These are phyloP conservation scores for Lactifluus hygrophoroides DNA, from an alignment of 768 basidiomycete genomes.

Conservation along the genomic window DNA sequence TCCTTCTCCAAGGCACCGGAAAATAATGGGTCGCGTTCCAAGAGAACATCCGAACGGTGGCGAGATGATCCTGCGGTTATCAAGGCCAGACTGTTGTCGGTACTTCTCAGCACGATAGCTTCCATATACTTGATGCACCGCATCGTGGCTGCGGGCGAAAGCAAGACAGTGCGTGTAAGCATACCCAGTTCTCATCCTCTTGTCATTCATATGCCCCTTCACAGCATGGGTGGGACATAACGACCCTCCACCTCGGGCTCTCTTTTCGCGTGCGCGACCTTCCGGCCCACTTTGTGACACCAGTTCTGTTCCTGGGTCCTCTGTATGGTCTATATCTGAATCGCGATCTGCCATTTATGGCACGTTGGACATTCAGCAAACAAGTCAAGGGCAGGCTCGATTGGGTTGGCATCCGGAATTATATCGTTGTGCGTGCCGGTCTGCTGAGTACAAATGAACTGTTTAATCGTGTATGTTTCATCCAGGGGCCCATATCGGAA, in stretches of 20 bases:
- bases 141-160: constrained; percentile 31
- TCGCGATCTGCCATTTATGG: constrained; percentile 46
- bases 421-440: constrained; percentile 37
- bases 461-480: neutral
- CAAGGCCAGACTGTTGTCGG: constrained; percentile 64
- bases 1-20: constrained; percentile 33
- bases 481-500: constrained; percentile 85
- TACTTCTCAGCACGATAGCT: constrained; percentile 48
- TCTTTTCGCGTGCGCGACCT: constrained; percentile 22
- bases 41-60: constrained; percentile 41
- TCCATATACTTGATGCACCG: constrained; percentile 46
- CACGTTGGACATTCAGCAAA: constrained; percentile 35
- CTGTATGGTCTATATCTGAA: constrained; percentile 48
- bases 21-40: constrained; percentile 24
- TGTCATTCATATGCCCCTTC: neutral
- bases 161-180: constrained; percentile 18
- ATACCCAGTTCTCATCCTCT: neutral
- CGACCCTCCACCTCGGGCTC: constrained; percentile 19
- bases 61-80: constrained; percentile 85
- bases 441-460: too few relatives aligned
- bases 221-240: constrained; percentile 22
- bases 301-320: constrained; percentile 70
- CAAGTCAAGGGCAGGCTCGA: constrained; percentile 34
- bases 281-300: constrained; percentile 55
- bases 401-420: constrained; percentile 65